Percentiles rank a stretch among this genome's conserved stretches.
These are phyloP conservation scores for Atkinsonella hypoxylon DNA, from an alignment of 2,329 filamentous ascomycete species.

Conservation along the genomic window DNA sequence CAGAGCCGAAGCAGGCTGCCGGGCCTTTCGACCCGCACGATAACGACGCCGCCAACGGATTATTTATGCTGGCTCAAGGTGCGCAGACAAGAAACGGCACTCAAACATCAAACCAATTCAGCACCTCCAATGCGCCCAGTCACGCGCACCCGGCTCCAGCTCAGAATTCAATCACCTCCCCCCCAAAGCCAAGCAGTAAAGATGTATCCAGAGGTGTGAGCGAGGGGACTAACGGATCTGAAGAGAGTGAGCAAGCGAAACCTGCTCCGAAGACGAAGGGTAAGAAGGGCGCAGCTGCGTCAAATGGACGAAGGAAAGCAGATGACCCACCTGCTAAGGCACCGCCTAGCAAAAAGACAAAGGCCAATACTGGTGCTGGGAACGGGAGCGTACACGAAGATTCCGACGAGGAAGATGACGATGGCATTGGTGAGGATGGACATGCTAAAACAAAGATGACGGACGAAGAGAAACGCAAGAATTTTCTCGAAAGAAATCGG, in stretches of 20 bases:
- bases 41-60: constrained; percentile 87
- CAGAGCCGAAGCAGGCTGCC: constrained; percentile 36
- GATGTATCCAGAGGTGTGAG: constrained; percentile 44
- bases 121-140: constrained; percentile 31
- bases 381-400: constrained; percentile 34
- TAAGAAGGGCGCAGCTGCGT: constrained; percentile 48
- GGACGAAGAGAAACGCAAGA: constrained; percentile 96
- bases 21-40: constrained; percentile 80
- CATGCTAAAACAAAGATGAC: constrained; percentile 73
- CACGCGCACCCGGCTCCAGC: constrained; percentile 36
- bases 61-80: constrained; percentile 74
- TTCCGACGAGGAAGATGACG: constrained; percentile 39
- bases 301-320: constrained; percentile 66
- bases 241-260: constrained; percentile 59
- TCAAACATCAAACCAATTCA: constrained; percentile 37
- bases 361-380: constrained; percentile 24
- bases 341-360: constrained; percentile 57
- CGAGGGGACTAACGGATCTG: constrained; percentile 60
- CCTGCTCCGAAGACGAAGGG: constrained; percentile 53
- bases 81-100: constrained; percentile 55
- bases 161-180: constrained; percentile 30
- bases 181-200: constrained; percentile 39
- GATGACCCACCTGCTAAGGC: constrained; percentile 54
- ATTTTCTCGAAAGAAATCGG: constrained; percentile 94
- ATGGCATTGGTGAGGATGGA: constrained; percentile 37